Base-by-base conservation (phyloP, 2,329 filamentous ascomycete species). In the Coleophoma cylindrospora region DNA sequence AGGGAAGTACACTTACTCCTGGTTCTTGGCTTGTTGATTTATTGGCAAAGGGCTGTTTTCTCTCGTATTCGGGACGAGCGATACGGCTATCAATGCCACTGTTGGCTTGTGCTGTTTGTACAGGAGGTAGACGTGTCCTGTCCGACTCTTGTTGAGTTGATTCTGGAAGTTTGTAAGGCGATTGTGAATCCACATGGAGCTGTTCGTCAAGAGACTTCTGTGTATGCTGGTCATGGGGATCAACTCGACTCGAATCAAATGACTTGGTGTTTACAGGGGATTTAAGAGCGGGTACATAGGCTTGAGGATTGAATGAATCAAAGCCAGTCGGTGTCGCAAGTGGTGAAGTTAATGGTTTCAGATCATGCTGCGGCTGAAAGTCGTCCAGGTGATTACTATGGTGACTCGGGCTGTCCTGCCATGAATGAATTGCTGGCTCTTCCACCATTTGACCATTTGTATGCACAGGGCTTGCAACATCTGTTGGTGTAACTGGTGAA, bases 241-340 rank as follows among this genome's bases (percentile, higher is more conserved):
- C 40, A 37, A 45, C 17, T 11, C 32, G 43, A 32, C 48, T 55
- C 13, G 50, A 22, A 43, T 56, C 45, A n/a, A 55, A 50, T 9
- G 50, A 32, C 12, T 27, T 41, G 27, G 56, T 40, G 40, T 50
- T 56, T 3, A 48, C 49, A 2, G 54, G 45, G 4, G 41, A 44
- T 15, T 33, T 13, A 32, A 44, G 19, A 13, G 19, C n/a, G 8
- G 41, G 19, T 15, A 22, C 41, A 38, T 61, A 61, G 10, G 52
- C 45, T 38, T 54, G 50, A 14, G 54, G 50, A 14, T 56, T 54
- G 33, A 48, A 56, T 2, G 58, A 51, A 38, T 59, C 55, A 19
- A 61, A 61, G 12, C 53, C 54, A 13, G 41, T 41, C 15, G 51
- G 51, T 40, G 54, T 43, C 12, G 55, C 50, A 8, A 52, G 51